Conservation (phyloP, 306 rosid genomes). For the Vigna reflexopilosa region DNA sequence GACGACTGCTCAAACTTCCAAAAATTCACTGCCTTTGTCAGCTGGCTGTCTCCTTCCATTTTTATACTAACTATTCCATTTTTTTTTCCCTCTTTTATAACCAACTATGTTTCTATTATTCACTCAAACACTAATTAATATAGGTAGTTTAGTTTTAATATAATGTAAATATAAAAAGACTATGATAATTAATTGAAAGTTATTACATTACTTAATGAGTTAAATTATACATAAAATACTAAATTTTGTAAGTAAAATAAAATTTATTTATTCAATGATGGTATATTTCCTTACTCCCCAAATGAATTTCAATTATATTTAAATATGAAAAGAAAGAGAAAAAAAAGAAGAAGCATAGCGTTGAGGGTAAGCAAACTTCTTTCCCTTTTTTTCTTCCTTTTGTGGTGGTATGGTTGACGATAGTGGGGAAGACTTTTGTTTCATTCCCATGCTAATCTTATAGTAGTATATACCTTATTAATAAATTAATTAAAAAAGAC, state of each 20-base stretch:
- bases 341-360: slow-evolving; percentile 18
- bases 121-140: neutral
- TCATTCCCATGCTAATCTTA: slow-evolving; percentile 9
- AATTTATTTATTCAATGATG: neutral
- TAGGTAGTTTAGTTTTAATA: neutral
- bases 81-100: neutral
- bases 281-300: neutral
- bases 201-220: neutral
- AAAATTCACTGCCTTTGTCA: slow-evolving; percentile 97
- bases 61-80: slow-evolving; percentile 6
- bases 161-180: neutral
- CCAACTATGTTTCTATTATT: neutral
- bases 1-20: slow-evolving; percentile 87
- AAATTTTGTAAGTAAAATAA: neutral
- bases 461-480: slow-evolving; percentile 29
- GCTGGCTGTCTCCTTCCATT: slow-evolving; percentile 57
- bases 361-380: slow-evolving; percentile 45
- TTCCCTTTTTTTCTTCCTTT: neutral
- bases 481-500: neutral
- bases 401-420: neutral
- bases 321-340: neutral
- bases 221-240: neutral
- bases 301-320: neutral
- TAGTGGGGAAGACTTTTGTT: slow-evolving; percentile 40
- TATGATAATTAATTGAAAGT: neutral